phyloP scores from a whole-genome alignment of 129 eudicot species.

The Silybum marianum region DNA sequence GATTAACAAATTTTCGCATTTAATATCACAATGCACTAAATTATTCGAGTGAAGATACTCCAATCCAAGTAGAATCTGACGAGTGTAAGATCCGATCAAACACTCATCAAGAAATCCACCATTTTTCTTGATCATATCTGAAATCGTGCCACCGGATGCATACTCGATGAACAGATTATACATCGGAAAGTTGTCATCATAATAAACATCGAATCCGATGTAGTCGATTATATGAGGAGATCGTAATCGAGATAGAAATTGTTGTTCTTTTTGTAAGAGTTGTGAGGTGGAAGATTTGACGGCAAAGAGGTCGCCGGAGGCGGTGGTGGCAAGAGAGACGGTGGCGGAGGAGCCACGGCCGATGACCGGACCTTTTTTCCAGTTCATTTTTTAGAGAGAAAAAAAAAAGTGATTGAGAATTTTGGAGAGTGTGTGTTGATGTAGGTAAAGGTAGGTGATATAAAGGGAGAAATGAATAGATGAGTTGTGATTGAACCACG shows the following conservation, averaged over 20 bases:
- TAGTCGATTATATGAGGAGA: slow-evolving; percentile 54
- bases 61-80: slow-evolving; percentile 60
- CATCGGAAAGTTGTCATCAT: slow-evolving; percentile 21
- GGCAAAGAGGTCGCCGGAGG: slow-evolving; percentile 59
- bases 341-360: slow-evolving; percentile 85
- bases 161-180: slow-evolving; percentile 79
- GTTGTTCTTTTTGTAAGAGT: slow-evolving; percentile 49
- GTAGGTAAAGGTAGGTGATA: neutral
- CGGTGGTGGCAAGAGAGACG: slow-evolving; percentile 64
- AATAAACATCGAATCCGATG: slow-evolving; percentile 49
- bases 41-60: slow-evolving; percentile 62
- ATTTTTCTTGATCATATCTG: slow-evolving; percentile 50
- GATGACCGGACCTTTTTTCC: slow-evolving; percentile 64
- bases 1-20: slow-evolving; percentile 59
- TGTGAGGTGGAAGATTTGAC: slow-evolving; percentile 67
- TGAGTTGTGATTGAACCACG: slow-evolving; percentile 39
- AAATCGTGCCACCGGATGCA: slow-evolving; percentile 52
- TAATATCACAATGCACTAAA: slow-evolving; percentile 78
- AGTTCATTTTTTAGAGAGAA: slow-evolving; percentile 43
- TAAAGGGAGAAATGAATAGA: neutral
- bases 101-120: slow-evolving; percentile 61
- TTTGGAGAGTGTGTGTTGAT: neutral
- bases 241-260: slow-evolving; percentile 46
- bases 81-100: slow-evolving; percentile 43
- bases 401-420: neutral